These are phyloP conservation scores for Tetragonia tetragonoides DNA, from an alignment of 148 eudicot genomes.

Conservation along the genomic window DNA sequence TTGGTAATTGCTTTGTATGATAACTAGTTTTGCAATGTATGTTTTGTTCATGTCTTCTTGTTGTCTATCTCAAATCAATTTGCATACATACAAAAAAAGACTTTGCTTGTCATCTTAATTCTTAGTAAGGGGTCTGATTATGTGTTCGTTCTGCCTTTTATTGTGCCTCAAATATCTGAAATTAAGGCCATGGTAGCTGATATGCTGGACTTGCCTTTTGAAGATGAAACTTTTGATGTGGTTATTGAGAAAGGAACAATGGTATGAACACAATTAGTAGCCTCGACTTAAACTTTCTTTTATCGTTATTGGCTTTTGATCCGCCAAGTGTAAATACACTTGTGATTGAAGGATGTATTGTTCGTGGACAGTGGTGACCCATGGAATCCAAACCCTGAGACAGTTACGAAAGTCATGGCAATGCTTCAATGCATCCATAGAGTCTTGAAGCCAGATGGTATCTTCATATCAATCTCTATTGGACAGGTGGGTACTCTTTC, in stretches of 20 bases:
- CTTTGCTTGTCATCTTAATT: too few relatives aligned
- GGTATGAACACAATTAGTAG: slow-evolving; percentile 44
- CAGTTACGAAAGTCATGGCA: slow-evolving; percentile 64
- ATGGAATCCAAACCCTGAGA: slow-evolving; percentile 78
- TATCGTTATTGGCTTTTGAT: slow-evolving; percentile 21
- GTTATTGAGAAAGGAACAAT: slow-evolving; percentile 98
- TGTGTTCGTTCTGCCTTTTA: background rate
- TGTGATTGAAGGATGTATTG: slow-evolving; percentile 90
- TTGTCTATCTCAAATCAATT: too few relatives aligned
- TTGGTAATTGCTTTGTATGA: background rate
- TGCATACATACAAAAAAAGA: too few relatives aligned
- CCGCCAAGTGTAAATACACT: slow-evolving; percentile 25
- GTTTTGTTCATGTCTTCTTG: too few relatives aligned
- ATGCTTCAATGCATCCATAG: slow-evolving; percentile 89
- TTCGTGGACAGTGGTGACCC: slow-evolving; percentile 99
- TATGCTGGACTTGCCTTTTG: slow-evolving; percentile 86
- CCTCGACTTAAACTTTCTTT: background rate
- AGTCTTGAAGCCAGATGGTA: slow-evolving; percentile 83
- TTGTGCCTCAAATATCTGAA: slow-evolving; percentile 35
- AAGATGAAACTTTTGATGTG: slow-evolving; percentile 74
- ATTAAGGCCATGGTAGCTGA: slow-evolving; percentile 85
- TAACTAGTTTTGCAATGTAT: background rate
- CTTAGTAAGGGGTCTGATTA: background rate
- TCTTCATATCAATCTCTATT: slow-evolving; percentile 83
- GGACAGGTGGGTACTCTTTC: slow-evolving; percentile 72